Evolutionary conservation across 2,329 filamentous ascomycete genomes (phyloP).

Genomic region (Bipolaris sorokiniana): DNA sequence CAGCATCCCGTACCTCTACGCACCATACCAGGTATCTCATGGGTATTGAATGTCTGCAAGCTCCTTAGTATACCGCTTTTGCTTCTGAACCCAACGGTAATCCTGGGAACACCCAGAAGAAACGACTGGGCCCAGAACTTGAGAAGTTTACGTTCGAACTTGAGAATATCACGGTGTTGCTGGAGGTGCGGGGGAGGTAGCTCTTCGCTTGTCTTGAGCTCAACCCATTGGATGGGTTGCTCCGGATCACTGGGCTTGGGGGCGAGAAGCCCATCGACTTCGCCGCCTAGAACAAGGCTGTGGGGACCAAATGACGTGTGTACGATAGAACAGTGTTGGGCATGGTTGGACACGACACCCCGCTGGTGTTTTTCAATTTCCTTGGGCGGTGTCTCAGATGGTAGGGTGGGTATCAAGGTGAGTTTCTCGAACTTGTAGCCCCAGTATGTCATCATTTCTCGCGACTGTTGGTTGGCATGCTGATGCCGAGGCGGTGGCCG

Average conservation of each 20-base stretch:
- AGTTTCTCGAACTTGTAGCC: constrained; percentile 98
- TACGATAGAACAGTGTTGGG: constrained; percentile 95
- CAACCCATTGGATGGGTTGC: constrained; percentile 80
- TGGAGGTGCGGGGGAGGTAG: constrained; percentile 55
- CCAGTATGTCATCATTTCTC: constrained; percentile 91
- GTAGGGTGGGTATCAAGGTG: constrained; percentile 74
- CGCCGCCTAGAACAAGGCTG: constrained; percentile 81
- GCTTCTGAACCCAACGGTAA: constrained; percentile 87
- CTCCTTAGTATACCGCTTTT: constrained; percentile 72
- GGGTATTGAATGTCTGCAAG: constrained; percentile 80
- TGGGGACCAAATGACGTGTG: constrained; percentile 82
- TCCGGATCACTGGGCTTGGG: constrained; percentile 26
- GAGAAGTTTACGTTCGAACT: constrained; percentile 87
- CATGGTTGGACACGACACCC: constrained; percentile 81
- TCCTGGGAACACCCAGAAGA: constrained; percentile 86
- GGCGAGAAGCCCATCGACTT: constrained; percentile 77
- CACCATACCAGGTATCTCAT: constrained; percentile 76
- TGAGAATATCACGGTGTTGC: constrained; percentile 70
- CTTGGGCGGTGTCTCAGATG: constrained; percentile 78
- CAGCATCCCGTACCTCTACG: constrained; percentile 72
- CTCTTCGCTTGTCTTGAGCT: constrained; percentile 87
- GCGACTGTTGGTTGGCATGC: constrained; percentile 64
- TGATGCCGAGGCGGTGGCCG: constrained; percentile 32
- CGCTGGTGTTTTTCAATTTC: constrained; percentile 78
- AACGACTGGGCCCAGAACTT: constrained; percentile 98